These are phyloP conservation scores for Pilaira anomala DNA, from an alignment of 192 early-diverging fungal genomes.

Conservation along the genomic window DNA sequence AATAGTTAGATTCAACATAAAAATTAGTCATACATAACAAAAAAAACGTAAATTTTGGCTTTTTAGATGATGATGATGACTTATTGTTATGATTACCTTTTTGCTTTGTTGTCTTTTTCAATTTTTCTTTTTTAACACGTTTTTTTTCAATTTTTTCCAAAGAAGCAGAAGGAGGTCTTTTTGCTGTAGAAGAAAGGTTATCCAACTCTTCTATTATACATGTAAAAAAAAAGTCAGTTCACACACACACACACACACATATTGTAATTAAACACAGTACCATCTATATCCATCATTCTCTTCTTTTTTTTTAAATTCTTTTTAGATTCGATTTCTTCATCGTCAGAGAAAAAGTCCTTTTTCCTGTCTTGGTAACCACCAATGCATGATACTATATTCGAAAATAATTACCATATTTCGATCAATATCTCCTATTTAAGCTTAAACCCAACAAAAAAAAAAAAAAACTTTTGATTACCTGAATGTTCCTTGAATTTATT, in stretches of 20 bases:
- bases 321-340: constrained; percentile 16
- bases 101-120: constrained; percentile 51
- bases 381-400: not conserved
- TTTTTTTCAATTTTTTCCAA: constrained; percentile 51
- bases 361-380: constrained; percentile 1
- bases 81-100: constrained; percentile 25
- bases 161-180: constrained; percentile 36
- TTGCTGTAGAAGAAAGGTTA: constrained; percentile 26
- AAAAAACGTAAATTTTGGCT: not conserved
- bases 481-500: constrained; percentile 59
- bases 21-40: not conserved
- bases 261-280: too few species aligned
- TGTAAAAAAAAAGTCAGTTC: not conserved
- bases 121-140: constrained; percentile 56
- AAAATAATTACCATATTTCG: too few species aligned
- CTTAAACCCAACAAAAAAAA: too few species aligned
- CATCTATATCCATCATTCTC: not conserved
- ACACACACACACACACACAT: not conserved
- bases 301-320: not conserved
- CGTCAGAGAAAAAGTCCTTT: constrained; percentile 17
- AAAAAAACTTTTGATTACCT: constrained; percentile 41
- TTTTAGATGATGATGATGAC: not conserved
- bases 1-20: not conserved
- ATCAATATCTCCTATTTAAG: not conserved
- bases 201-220: constrained; percentile 26